Evolutionary conservation across 2,329 filamentous ascomycete species (phyloP), one percentile per base, ranked within the genome.

Genomic region (Orbilia javanica): DNA sequence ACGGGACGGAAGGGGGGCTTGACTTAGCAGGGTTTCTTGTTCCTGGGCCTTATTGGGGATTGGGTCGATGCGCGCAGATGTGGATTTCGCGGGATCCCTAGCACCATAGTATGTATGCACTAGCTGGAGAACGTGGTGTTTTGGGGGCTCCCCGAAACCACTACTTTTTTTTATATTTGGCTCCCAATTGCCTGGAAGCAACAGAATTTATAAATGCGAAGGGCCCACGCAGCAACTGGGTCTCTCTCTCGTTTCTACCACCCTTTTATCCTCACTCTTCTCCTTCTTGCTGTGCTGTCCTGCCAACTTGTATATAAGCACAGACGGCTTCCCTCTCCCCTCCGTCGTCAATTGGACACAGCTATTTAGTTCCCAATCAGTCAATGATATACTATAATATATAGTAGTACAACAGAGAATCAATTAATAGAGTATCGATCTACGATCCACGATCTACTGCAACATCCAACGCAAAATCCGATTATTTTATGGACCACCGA

Each of bases 41-140:
- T 44, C 42, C 42, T 44, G 42, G 70, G 65, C 72, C 72, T 76
- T 57, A 76, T 76, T 67, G 2, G 57, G 64, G 46, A 76, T 76
- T 76, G 72, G 72, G 72, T 76, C 42, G 63, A 74, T 20, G 20
- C n/a, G n/a, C n/a, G n/a, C 25, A 42, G 15, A n/a, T 60, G 55
- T 60, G 55, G 55, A 34, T 7, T 60, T 60, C 34, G 55, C 55
- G 34, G 20, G 55, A 39, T 34, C 55, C n/a, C 31, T 18, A 13
- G 36, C n/a, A n/a, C 11, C 36, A 15, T 39, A 39, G 7, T 15
- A n/a, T 39, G 13, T 11, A 4, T 11, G 34, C 34, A 10, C 8
- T 36, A 11, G 34, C 13, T 36, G 13, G 13, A 13, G 2, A 39
- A 11, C 39, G 52, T 60, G 55, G 55, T 60, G 55, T 60, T 60